Conservation (phyloP, 1,139 yeast species). For the Suhomyces bribrorum region DNA sequence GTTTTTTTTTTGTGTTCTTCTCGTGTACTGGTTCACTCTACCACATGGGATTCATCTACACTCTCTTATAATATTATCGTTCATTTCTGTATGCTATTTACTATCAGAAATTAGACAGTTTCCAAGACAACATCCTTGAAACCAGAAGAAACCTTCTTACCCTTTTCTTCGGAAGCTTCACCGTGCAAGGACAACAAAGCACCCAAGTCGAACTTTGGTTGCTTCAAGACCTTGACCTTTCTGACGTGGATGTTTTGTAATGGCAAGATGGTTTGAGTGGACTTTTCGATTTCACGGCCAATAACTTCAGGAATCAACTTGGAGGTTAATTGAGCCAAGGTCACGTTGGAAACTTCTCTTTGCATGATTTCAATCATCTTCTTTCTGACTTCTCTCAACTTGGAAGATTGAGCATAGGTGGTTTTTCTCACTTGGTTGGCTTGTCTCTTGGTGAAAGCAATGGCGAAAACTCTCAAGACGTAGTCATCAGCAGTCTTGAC, state of each 20-base stretch:
- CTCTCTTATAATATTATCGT: constrained; percentile 8
- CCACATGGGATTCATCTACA: too few relatives aligned
- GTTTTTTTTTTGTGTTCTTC: background rate
- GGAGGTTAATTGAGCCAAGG: constrained; percentile 53
- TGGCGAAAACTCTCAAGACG: constrained; percentile 52
- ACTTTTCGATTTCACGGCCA: constrained; percentile 56
- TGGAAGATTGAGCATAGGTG: constrained; percentile 53
- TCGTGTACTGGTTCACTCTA: background rate
- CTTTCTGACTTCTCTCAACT: constrained; percentile 54
- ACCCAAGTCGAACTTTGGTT: constrained; percentile 63
- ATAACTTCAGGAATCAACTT: constrained; percentile 55
- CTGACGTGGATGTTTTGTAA: constrained; percentile 56
- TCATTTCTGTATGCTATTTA: constrained; percentile 16
- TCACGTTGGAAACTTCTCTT: constrained; percentile 53
- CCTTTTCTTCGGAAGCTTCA: constrained; percentile 85
- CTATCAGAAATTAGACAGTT: constrained; percentile 34
- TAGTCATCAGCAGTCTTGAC: constrained; percentile 54
- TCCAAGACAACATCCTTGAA: constrained; percentile 91
- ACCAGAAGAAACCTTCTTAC: constrained; percentile 80
- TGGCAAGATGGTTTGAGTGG: constrained; percentile 53
- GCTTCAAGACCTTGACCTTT: constrained; percentile 55
- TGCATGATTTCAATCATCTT: constrained; percentile 55
- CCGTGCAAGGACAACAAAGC: constrained; percentile 88
- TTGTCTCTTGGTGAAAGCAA: constrained; percentile 57
- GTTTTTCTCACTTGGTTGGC: constrained; percentile 54